Evolutionary conservation across 352 stramenopile genomes (phyloP), one percentile per base, ranked within the genome.

Genomic region (Phytopythium helicoides): DNA sequence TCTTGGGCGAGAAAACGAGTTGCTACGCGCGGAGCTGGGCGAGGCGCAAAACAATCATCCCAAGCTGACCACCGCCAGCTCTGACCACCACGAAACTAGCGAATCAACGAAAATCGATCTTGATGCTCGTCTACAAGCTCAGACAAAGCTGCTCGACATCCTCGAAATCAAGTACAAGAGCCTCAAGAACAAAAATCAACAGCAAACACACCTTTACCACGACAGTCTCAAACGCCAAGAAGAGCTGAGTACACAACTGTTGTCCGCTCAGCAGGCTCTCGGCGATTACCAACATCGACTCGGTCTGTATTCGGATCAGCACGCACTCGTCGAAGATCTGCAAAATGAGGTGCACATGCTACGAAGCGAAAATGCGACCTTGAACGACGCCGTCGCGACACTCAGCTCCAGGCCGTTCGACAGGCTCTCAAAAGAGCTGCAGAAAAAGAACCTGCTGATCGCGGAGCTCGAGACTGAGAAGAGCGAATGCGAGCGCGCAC

Each of bases 331-430:
- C 11, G 54, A 68, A 9, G 49, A 71, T 12, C 33, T 87, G 10
- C 56, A 69, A 8, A 73, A 71, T 37, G 79, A 87, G 25, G 28
- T 79, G 16, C 74, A 81, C 28, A 46, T 81, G 5, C 51, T 90
- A 6, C 63, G 68, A 1, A 82, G 61, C n/a, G 79, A 90, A 39
- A 88, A 84, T 34, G 6, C 58, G 0, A 73, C 63, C 38, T 58
- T 90, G 25, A 76, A 84, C 52, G 68, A 82, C 10, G 54, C 69
- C 1, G 48, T 88, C 9, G 45, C 62, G 11, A 62, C 64, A 16
- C 62, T 90, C 8, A 86, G 64, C 25, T 74, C 73, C 9, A 62
- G 74, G 7, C 80, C 80, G 10, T 83, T 90, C 33, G 66, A 84
- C 10, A 46, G 46, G 18, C 39, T 74, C 8, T 66, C 70, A 0